These are phyloP conservation scores for Jatropha multifida DNA, from an alignment of 441 rosid genomes.

Conservation along the genomic window DNA sequence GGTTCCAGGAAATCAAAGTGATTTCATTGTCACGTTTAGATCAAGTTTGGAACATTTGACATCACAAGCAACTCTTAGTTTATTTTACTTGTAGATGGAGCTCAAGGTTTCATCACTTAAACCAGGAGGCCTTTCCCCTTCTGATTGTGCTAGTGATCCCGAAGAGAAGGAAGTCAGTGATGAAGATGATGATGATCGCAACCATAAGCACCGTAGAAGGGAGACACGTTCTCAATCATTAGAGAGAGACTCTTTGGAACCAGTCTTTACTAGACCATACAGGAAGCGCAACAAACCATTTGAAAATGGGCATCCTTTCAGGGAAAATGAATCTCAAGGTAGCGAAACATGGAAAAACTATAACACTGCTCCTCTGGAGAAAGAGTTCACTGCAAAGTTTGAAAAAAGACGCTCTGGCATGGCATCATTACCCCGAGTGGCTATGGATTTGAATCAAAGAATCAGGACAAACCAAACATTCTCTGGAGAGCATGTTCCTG, in stretches of 20 bases:
- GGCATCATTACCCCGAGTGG: conserved; percentile 42
- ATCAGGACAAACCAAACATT: conserved; percentile 50
- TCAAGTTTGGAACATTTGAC: conserved; percentile 35
- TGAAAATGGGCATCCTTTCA: conserved; percentile 62
- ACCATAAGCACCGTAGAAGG: conserved; percentile 92
- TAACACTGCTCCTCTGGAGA: conserved; percentile 37
- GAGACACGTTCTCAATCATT: conserved; percentile 68
- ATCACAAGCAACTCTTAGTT: conserved; percentile 24
- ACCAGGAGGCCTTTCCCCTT: conserved; percentile 59
- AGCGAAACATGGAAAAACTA: conserved; percentile 47
- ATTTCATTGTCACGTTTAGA: conserved; percentile 20
- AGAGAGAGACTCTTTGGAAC: conserved; percentile 70
- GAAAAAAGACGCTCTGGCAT: conserved; percentile 60
- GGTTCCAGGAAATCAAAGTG: conserved; percentile 13
- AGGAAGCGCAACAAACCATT: conserved; percentile 64
- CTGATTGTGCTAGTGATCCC: conserved; percentile 70
- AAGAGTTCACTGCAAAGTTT: conserved; percentile 42
- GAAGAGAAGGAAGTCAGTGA: conserved; percentile 95
- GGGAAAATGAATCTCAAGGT: conserved; percentile 62
- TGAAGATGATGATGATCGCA: conserved; percentile 98
- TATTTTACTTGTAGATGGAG: conserved; percentile 51
- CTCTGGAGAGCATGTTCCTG: conserved; percentile 63
- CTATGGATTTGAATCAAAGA: conserved; percentile 59
- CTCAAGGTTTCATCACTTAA: conserved; percentile 71
- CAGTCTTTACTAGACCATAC: conserved; percentile 52